Base-by-base conservation (phyloP, 1,284 basidiomycete species). In the Cryptococcus sp. region DNA sequence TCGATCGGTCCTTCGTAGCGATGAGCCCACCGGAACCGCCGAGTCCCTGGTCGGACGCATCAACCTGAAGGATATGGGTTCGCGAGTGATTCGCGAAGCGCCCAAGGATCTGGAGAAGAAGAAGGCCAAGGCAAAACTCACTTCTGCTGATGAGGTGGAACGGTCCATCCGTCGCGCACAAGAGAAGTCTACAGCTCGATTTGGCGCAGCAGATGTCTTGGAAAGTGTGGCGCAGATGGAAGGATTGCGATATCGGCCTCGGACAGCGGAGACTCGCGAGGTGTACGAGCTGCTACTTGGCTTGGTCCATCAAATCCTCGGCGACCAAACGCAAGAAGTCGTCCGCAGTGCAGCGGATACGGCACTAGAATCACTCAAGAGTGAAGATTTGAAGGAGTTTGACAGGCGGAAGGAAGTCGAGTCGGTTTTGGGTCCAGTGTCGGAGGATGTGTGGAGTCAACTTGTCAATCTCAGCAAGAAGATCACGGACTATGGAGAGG, bases 341-440 rank as follows among this genome's bases (percentile, higher is more conserved):
- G 87, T 99, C 52, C 88, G 95, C 23, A 93, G 90, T 63, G 96
- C 96, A 5, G 89, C 96, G 17, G 95, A 99, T 78, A 86, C 86
- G 0, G 88, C 94, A 0, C 82, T 99, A 51, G 93, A 96, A 79
- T 85, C 86, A 4, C 84, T 99, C 69, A 99, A 98, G 81, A 89
- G 87, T 70, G 93, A 96, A 64, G 82, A 84, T 61, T 77, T 94
- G 81, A 96, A 94, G 80, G 95, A 99, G 77, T 92, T 97, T 70
- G 96, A 99, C 83, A 95, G 95, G 84, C 96, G 97, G 80, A 91
- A 88, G 79, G 93, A 97, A 71, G 85, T 95, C 30, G 89, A 97
- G 78, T 86, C 87, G 15, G 84, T 98, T 50, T 74, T 95, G 3
- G 56, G 61, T 3, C 63, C 83, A 0, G 74, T 96, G 13, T 79